A percentile compares a stretch with the other conserved stretches of the same genome.
Conservation (phyloP, 1,284 basidiomycete species). For the Schizopora paradoxa region DNA sequence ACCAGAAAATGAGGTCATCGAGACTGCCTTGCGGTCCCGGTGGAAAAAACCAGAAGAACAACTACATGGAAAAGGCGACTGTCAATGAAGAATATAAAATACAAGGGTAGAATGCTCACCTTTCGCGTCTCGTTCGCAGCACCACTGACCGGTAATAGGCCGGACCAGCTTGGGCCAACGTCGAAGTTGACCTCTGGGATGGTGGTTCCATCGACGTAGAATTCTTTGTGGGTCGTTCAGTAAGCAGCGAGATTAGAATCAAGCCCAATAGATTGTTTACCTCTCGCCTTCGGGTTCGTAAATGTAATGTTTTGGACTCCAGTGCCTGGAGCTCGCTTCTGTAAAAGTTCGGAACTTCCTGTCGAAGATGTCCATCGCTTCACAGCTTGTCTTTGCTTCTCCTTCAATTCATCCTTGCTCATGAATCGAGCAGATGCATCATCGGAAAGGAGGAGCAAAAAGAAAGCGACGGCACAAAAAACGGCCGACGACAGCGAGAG, state of each 20-base stretch:
- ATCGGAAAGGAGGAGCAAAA: not conserved
- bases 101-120: conserved; percentile 33
- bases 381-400: conserved; percentile 10
- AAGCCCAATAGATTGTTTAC: conserved; percentile 31
- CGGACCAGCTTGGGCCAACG: conserved; percentile 70
- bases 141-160: conserved; percentile 63
- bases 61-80: conserved; percentile 31
- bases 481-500: no score
- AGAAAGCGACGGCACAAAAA: no score
- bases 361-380: conserved; percentile 6
- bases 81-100: conserved; percentile 2
- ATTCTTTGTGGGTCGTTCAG: conserved; percentile 40
- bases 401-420: conserved; percentile 5
- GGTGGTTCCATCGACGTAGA: conserved; percentile 61
- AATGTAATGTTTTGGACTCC: conserved; percentile 64
- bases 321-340: not conserved
- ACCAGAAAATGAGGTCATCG: conserved; percentile 75
- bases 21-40: conserved; percentile 63
- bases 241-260: not conserved
- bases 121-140: conserved; percentile 58
- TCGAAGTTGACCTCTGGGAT: conserved; percentile 71
- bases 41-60: conserved; percentile 88
- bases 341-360: no score
- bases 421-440: conserved; percentile 1
- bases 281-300: conserved; percentile 56